Base-by-base conservation (phyloP, 2,329 filamentous ascomycete species). In the Pseudohalonectria lignicola region DNA sequence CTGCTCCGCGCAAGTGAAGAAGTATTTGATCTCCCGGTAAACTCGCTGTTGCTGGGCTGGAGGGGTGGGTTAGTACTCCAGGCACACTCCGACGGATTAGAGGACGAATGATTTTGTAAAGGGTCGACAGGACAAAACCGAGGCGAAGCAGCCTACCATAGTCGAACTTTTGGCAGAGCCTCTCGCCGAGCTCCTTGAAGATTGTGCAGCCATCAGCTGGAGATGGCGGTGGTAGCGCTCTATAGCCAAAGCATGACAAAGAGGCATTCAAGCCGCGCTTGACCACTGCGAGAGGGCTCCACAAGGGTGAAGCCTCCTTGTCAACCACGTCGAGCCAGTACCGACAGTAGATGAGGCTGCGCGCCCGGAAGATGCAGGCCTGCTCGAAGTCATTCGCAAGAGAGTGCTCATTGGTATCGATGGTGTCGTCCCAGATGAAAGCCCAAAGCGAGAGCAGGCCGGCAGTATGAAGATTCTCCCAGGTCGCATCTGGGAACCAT, bases 371-470 rank as follows among this genome's bases (percentile, higher is more conserved):
- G 19, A 43, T 41, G 28, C 49, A 50, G 4, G 52, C 53, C 15
- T 49, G 34, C 10, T 48, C 47, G 33, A 55, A 51, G 39, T 53
- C 45, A 2, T 39, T 41, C 1, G 53, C 49, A 16, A 55, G 51
- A 21, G 51, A 49, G 16, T 55, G 54, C 16, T 58, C 55, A 28
- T 53, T 51, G 2, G 48, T 51, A 36, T 58, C 55, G 26, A 58
- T 52, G 12, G 53, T 52, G 28, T 56, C 55, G 37, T 58, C 54
- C 54, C 54, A 57, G 25, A 55, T 49, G 37, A 58, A 58, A 26
- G 56, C 52, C 48, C 53, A 57, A 7, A 56, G 48, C 0, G 53
- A 51, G 39, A 56, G 56, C 3, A 53, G 45, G 25, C 53, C 53
- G 2, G 52, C 52, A 6, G 51, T 48, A 28, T 50, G 47, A 4